Conservation (phyloP, 768 basidiomycete genomes). For the Russula sp. region DNA sequence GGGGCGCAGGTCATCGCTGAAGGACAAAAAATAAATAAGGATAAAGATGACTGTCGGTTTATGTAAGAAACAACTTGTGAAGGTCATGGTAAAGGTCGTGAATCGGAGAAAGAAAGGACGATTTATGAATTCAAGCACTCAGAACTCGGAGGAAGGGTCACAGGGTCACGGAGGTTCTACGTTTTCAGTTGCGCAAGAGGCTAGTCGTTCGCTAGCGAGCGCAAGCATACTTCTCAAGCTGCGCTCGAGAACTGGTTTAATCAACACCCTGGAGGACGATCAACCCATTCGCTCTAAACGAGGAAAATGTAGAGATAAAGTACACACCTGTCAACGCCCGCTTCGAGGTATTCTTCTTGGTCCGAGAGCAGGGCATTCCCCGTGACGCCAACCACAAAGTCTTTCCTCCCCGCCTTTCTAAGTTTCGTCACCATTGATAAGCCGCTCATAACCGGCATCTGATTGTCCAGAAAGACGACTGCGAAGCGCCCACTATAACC, state of each 20-base stretch:
- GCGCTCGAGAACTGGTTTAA: slow-evolving; percentile 73
- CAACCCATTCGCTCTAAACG: background rate
- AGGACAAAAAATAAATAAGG: too few species aligned
- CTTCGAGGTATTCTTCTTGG: slow-evolving; percentile 71
- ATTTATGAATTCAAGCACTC: background rate
- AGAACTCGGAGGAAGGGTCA: background rate
- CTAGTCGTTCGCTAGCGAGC: slow-evolving; percentile 42
- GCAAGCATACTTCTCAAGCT: slow-evolving; percentile 44
- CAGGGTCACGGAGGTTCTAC: slow-evolving; percentile 32
- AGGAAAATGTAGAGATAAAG: background rate
- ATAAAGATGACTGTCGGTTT: background rate
- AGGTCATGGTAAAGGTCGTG: background rate
- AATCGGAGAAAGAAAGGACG: background rate
- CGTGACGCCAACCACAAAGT: slow-evolving; percentile 83
- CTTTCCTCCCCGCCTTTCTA: slow-evolving; percentile 58
- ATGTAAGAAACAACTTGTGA: background rate
- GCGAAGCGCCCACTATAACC: slow-evolving; percentile 37
- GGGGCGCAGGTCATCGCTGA: background rate
- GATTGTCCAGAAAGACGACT: slow-evolving; percentile 63
- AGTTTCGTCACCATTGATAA: slow-evolving; percentile 63
- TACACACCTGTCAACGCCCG: slow-evolving; percentile 71
- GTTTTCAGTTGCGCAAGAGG: background rate
- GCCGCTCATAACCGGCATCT: slow-evolving; percentile 82
- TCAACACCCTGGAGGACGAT: slow-evolving; percentile 53
- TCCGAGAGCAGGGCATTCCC: slow-evolving; percentile 43